Percentiles rank a stretch among this genome's conserved stretches.
Conservation (phyloP, 257 asterid genomes). For the Schizonepeta tenuifolia region DNA sequence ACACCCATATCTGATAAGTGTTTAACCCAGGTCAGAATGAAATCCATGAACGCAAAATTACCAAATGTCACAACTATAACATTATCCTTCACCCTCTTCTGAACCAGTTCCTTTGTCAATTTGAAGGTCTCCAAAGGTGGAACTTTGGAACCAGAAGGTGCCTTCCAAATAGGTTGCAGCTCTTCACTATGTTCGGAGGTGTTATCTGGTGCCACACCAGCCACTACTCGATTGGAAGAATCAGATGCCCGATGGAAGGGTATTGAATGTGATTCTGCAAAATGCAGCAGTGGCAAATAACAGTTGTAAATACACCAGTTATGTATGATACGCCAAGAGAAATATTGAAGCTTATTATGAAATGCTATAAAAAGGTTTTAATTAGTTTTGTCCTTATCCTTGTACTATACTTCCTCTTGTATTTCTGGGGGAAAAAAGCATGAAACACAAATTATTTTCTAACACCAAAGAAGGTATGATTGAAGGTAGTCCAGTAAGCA, state of each 20-base stretch:
- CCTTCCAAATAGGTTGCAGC: constrained; percentile 68
- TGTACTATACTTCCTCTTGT: not conserved
- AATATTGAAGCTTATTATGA: constrained; percentile 4
- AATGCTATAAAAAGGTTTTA: not conserved
- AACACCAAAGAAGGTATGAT: not conserved
- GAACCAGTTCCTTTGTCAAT: constrained; percentile 79
- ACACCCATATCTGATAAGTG: constrained; percentile 88
- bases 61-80: constrained; percentile 86
- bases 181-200: constrained; percentile 36
- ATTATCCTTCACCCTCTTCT: constrained; percentile 76
- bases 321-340: not conserved
- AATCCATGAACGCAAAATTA: constrained; percentile 98
- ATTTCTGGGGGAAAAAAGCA: not conserved
- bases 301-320: constrained; percentile 8
- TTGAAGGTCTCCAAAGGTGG: constrained; percentile 72
- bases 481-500: not conserved
- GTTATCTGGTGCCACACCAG: constrained; percentile 34
- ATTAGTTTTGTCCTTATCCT: constrained; percentile 11
- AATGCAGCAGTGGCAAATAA: constrained; percentile 16
- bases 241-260: constrained; percentile 42
- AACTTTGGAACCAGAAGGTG: constrained; percentile 87
- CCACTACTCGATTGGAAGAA: constrained; percentile 46
- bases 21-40: constrained; percentile 96
- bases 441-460: not conserved
- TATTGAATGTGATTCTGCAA: constrained; percentile 44